phyloP scores from a whole-genome alignment of 2,329 filamentous ascomycete species.

The Alternaria triticina region DNA sequence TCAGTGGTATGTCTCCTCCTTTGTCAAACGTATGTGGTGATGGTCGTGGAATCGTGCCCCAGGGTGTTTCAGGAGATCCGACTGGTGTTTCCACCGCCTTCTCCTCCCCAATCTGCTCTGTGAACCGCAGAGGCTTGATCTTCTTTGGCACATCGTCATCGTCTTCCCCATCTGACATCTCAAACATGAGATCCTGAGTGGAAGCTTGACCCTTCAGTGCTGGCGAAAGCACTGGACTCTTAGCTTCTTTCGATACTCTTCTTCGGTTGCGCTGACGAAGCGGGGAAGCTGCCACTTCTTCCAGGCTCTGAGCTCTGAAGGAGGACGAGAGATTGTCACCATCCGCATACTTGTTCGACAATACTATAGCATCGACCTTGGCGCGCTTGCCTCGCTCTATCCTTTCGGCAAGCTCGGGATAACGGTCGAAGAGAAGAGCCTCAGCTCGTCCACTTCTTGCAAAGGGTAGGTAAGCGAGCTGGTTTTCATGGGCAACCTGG shows the following conservation, averaged over 20 bases:
- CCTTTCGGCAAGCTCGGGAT: conserved; percentile 68
- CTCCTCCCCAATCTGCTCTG: conserved; percentile 8
- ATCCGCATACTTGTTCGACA: conserved; percentile 68
- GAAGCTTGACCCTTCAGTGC: conserved; percentile 72
- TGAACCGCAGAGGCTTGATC: conserved; percentile 35
- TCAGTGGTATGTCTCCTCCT: conserved; percentile 17
- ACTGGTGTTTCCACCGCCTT: conserved; percentile 14
- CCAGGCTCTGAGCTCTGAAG: conserved; percentile 67
- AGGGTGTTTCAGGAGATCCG: conserved; percentile 33
- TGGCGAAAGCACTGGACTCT: conserved; percentile 69
- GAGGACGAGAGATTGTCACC: conserved; percentile 71
- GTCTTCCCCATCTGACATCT: conserved; percentile 82
- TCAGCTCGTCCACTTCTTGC: conserved; percentile 78
- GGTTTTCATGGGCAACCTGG: conserved; percentile 78
- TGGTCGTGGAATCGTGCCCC: conserved; percentile 26
- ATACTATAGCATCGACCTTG: conserved; percentile 77
- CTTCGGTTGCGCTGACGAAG: conserved; percentile 52
- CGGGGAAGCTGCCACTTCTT: conserved; percentile 63
- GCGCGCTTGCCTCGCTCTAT: conserved; percentile 72
- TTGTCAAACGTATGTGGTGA: conserved; percentile 20
- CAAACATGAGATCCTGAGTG: conserved; percentile 81
- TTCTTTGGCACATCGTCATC: conserved; percentile 10
- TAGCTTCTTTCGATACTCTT: conserved; percentile 54
- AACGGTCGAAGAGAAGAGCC: conserved; percentile 66
- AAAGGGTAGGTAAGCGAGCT: conserved; percentile 77